A percentile compares a stretch with the other conserved stretches of the same genome.
phyloP scores from a whole-genome alignment of 139 green algal species.

The Gonium pectorale region DNA sequence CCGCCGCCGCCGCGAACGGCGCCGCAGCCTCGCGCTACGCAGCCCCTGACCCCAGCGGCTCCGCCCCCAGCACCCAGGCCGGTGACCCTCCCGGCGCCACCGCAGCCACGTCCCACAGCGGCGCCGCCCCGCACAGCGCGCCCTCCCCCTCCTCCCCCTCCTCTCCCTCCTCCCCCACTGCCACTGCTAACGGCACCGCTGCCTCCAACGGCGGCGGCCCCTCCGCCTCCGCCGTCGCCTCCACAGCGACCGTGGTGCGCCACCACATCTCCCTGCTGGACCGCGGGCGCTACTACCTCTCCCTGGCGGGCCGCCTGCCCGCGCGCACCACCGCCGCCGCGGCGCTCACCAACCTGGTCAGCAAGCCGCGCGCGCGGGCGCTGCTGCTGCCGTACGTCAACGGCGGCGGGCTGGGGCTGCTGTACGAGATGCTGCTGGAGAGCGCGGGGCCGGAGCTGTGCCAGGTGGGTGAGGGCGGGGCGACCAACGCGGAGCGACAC shows the following conservation, averaged over 20 bases:
- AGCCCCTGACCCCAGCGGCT: too few species aligned
- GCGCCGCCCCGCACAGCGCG: too few species aligned
- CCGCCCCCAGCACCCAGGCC: too few species aligned
- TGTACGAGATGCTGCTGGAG: conserved; percentile 63
- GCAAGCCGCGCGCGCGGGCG: background rate
- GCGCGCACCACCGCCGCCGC: background rate
- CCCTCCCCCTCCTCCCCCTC: too few species aligned
- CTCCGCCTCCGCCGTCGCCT: background rate
- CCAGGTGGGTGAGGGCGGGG: background rate
- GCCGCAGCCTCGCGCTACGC: too few species aligned
- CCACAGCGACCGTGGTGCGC: background rate
- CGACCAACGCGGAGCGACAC: too few species aligned
- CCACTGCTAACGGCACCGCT: background rate
- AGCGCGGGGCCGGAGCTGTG: conserved; percentile 43
- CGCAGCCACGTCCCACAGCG: background rate
- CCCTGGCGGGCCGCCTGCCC: conserved; percentile 2
- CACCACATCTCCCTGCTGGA: conserved; percentile 47
- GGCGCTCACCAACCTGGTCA: conserved; percentile 3
- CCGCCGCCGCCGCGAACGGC: too few species aligned
- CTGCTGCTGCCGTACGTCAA: conserved; percentile 55
- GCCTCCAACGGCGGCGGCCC: background rate
- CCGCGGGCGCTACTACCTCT: conserved; percentile 33
- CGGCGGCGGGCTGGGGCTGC: conserved; percentile 50
- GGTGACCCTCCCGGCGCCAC: too few species aligned
- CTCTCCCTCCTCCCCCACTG: background rate